Base-by-base conservation (phyloP, 2,329 filamentous ascomycete genomes). In the Falciphora oryzae region DNA sequence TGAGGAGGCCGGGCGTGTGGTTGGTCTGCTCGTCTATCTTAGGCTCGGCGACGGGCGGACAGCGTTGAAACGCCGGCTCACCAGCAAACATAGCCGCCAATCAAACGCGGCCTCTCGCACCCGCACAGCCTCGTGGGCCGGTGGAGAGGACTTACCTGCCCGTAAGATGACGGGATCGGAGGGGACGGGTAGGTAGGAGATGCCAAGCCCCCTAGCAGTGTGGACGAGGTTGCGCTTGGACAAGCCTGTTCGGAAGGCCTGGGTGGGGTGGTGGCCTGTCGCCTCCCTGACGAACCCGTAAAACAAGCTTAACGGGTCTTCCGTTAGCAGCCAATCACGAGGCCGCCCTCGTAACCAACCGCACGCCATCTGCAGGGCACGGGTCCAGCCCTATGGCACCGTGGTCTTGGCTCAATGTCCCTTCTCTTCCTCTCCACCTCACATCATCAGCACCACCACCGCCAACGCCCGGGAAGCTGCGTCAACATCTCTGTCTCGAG, bases 221-320 rank as follows among this genome's bases (percentile, higher is more conserved):
- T n/a, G 8, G 22, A n/a, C 44, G 44, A 25, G 44, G 38, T 50
- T 50, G 38, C 38, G 38, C 38, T 50, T 50, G 38, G 38, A 18
- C 6, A 14, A 14, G 32, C 32, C 32, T 35, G 32, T 14, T 35
- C 32, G 32, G 32, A 14, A 14, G 32, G 32, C 8, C 32, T 10
- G 32, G 10, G 10, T 11, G 10, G 18, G 44, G 18, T 53, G 44
- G 22, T 11, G 44, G 22, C 18, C 38, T 44, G 38, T 44, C 44
- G n/a, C 44, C 1, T n/a, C 44, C 44, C 44, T 25, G 44, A 53
- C 38, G 38, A 14, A 18, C n/a, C 44, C 22, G n/a, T 22, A 53
- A 53, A 53, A 53, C 44, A 53, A 53, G 44, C 44, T 53, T 53
- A 53, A 53, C 44, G 44, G 44, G 44, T 8, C 44, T 53, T 53